phyloP scores from a whole-genome alignment of 2,329 filamentous ascomycete genomes.

The Parafenestella ontariensis region DNA sequence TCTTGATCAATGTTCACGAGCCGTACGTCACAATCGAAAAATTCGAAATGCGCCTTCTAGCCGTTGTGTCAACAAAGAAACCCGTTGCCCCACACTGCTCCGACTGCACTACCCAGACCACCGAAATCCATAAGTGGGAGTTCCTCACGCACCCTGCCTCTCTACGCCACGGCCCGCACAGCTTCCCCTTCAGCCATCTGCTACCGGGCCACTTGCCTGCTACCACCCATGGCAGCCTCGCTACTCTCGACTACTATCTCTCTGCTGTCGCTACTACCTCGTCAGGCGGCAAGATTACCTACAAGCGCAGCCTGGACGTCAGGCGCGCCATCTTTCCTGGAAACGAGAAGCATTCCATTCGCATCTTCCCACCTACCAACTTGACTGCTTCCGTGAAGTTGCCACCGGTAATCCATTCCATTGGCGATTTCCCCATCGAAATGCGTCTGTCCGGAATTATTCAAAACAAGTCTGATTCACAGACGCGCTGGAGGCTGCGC shows the following conservation, averaged over 20 bases:
- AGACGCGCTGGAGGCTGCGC: conserved; percentile 87
- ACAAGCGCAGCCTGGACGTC: conserved; percentile 73
- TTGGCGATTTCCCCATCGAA: conserved; percentile 78
- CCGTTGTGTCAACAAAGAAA: conserved; percentile 77
- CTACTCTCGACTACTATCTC: conserved; percentile 80
- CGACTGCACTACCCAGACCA: conserved; percentile 75
- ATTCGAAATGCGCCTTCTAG: conserved; percentile 75
- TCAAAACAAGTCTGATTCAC: conserved; percentile 68
- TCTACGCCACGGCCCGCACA: conserved; percentile 65
- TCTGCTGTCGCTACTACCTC: conserved; percentile 58
- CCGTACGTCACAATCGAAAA: conserved; percentile 69
- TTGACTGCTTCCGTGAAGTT: conserved; percentile 86
- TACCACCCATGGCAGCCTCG: conserved; percentile 75
- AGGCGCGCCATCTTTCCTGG: conserved; percentile 82
- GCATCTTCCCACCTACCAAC: conserved; percentile 95
- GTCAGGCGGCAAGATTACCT: conserved; percentile 67
- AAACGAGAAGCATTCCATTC: conserved; percentile 84
- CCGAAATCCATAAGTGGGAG: conserved; percentile 79
- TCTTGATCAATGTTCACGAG: conserved; percentile 76
- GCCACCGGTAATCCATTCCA: conserved; percentile 83
- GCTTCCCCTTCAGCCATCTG: conserved; percentile 88
- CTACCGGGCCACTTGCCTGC: conserved; percentile 87
- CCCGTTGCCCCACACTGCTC: conserved; percentile 81
- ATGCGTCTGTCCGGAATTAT: conserved; percentile 88
- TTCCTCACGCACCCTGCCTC: conserved; percentile 61